phyloP scores from a whole-genome alignment of 2,329 filamentous ascomycete genomes.

The Clathrospora elynae region DNA sequence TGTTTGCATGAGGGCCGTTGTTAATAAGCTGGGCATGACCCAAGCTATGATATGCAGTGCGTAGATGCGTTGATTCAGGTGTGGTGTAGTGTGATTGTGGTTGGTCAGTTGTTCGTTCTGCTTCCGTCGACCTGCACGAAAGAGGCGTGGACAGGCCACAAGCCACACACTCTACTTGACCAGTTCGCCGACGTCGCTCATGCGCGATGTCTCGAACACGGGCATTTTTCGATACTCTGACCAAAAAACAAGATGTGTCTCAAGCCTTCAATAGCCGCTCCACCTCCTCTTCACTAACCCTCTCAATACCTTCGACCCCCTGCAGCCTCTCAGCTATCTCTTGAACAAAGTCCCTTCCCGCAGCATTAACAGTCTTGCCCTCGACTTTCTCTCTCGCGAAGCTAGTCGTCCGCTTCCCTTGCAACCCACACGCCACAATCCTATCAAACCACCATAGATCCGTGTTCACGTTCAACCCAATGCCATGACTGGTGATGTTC shows the following conservation, averaged over 20 bases:
- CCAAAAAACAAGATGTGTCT: conserved; percentile 27
- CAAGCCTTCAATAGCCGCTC: conserved; percentile 4
- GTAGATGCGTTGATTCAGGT: too few species aligned
- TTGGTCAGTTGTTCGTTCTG: too few species aligned
- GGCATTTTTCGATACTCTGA: too few species aligned
- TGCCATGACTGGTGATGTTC: conserved; percentile 81
- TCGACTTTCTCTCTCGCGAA: conserved; percentile 61
- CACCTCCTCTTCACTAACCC: conserved; percentile 21
- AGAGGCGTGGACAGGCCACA: too few species aligned
- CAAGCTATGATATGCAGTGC: too few species aligned
- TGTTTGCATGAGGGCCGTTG: too few species aligned
- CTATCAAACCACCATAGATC: conserved; percentile 68
- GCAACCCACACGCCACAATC: conserved; percentile 89
- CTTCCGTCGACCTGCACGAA: too few species aligned
- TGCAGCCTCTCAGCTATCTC: conserved; percentile 42
- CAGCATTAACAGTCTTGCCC: conserved; percentile 45
- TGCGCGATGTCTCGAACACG: too few species aligned
- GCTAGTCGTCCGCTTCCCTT: conserved; percentile 79
- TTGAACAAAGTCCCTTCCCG: conserved; percentile 50
- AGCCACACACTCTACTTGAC: too few species aligned
- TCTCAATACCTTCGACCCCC: conserved; percentile 29
- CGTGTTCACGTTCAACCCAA: conserved; percentile 77
- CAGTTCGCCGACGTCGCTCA: too few species aligned
- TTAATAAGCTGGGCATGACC: too few species aligned
- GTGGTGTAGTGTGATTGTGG: too few species aligned